A percentile compares a stretch with the other conserved stretches of the same genome.
Evolutionary conservation across 805 yeast species (phyloP).

Genomic region (Yarrowia osloensis): DNA sequence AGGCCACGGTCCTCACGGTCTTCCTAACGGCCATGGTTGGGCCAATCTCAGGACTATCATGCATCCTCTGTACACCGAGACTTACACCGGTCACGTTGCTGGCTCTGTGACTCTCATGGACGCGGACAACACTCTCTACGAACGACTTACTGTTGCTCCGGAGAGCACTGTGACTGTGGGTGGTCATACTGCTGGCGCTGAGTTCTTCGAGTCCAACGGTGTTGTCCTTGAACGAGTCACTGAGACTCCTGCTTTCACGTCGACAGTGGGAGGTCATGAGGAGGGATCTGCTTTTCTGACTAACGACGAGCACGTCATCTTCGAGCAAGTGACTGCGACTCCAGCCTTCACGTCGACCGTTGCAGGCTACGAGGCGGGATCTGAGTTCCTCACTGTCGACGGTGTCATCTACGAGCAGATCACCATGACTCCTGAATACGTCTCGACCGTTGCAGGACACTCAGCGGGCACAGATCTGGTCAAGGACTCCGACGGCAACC

Average conservation of each 20-base stretch:
- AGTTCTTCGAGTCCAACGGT: background rate
- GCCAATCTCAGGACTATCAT: background rate
- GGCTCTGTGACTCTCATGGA: background rate
- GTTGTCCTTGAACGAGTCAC: background rate
- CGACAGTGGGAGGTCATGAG: background rate
- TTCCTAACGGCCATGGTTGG: background rate
- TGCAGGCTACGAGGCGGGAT: no score
- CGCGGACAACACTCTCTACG: background rate
- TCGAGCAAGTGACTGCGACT: no score
- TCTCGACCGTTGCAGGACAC: no score
- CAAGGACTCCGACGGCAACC: no score
- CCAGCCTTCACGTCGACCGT: no score
- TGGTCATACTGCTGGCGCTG: background rate
- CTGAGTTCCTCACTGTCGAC: no score
- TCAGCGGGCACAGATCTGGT: no score
- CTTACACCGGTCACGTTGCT: background rate
- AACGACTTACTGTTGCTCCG: background rate
- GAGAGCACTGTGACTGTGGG: background rate
- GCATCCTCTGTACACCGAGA: background rate
- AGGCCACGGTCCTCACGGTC: background rate
- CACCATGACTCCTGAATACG: no score
- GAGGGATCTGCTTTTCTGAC: background rate
- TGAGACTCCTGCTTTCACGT: background rate
- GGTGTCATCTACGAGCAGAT: no score
- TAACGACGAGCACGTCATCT: background rate